Evolutionary conservation across 2,329 filamentous ascomycete genomes (phyloP), one percentile per base, ranked within the genome.

Genomic region (Spiromastix sp.): DNA sequence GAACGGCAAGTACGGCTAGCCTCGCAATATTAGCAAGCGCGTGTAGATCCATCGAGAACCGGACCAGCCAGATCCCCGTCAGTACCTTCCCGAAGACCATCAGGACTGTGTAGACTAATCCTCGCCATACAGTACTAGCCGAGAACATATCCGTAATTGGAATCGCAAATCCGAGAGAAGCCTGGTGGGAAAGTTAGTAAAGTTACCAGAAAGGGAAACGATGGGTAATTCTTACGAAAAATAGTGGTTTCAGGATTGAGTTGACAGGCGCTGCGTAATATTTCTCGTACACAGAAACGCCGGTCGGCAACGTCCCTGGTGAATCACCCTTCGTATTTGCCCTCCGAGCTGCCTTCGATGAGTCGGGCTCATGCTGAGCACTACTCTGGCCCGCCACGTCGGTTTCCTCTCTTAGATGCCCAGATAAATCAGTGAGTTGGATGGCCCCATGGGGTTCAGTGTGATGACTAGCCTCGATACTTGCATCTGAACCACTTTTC

Each of bases 161-260:
- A 2, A 91, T 81, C 0, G 82, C 79, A 50, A 89, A 87, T 0
- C 83, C 83, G 22, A 89, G 80, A 0, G 71, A 75, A 2, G 70
- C 52, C 55, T 59, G 16, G 15, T 7, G 17, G 24, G 12, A 6
- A 12, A 12, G n/a, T 24, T 20, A 19, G n/a, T 24, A 25, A 18
- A 24, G 27, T 18, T n/a, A 19, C 24, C 11, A 17, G 19, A 26
- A n/a, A 32, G 18, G 13, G 22, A 35, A 6, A 10, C 6, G 7
- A 16, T 13, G 3, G 18, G 7, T 3, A 19, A 10, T 6, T 50
- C 70, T 55, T 49, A 74, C 81, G 48, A 87, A 87, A 57, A 87
- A 86, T 38, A 85, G 70, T 0, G 82, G 81, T 32, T 74, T 74
- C 0, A 87, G 53, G 0, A 86, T 62, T 6, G 61, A 61, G 2